Conservation (phyloP, 345 rosid genomes). For the Lumnitzera racemosa region DNA sequence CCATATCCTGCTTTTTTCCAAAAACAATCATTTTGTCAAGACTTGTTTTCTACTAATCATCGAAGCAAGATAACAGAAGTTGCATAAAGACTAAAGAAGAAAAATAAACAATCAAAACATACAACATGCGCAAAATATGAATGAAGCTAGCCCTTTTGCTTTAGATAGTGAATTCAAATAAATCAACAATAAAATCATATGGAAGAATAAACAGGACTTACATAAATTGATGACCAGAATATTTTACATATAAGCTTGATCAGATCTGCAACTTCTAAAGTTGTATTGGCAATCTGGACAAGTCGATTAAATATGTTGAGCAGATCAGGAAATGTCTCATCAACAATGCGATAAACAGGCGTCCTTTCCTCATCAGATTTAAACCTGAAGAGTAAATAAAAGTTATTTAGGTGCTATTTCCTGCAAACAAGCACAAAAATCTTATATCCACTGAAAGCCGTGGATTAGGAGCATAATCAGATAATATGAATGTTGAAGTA, state of each 20-base stretch:
- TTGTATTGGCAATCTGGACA: constrained; percentile 69
- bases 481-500: no score
- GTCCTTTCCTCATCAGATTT: constrained; percentile 96
- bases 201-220: constrained; percentile 28
- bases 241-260: constrained; percentile 97
- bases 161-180: no score
- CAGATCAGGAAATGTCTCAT: constrained; percentile 81
- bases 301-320: constrained; percentile 73
- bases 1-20: no score
- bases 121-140: no score
- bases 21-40: no score
- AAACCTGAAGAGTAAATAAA: constrained; percentile 41
- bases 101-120: no score
- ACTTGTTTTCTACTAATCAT: no score
- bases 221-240: constrained; percentile 97
- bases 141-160: no score
- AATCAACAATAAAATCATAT: no score
- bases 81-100: no score
- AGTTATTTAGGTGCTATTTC: not conserved
- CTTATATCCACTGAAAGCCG: not conserved
- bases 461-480: no score
- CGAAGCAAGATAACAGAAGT: no score
- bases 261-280: constrained; percentile 82
- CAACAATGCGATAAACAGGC: constrained; percentile 77
- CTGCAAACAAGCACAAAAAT: not conserved